phyloP scores from a whole-genome alignment of 1,284 basidiomycete genomes.

The Pseudozyma tsukubaensis region DNA sequence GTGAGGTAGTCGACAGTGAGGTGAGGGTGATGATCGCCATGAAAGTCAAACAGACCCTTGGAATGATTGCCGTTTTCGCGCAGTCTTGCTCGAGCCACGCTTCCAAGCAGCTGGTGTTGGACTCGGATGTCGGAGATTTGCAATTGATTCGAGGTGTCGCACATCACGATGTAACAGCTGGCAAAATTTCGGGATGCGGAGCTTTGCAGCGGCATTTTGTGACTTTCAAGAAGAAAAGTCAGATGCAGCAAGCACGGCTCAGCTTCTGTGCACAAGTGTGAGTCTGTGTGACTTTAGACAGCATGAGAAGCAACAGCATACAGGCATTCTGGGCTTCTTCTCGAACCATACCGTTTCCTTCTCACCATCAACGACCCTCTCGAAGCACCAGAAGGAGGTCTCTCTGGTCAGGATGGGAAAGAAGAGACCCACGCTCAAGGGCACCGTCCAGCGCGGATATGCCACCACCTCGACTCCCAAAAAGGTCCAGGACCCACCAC shows the following conservation, averaged over 20 bases:
- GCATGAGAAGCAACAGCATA: not conserved
- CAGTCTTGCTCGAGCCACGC: slow-evolving; percentile 28
- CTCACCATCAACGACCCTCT: slow-evolving; percentile 3
- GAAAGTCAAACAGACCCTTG: not conserved
- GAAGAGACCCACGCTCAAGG: slow-evolving; percentile 65
- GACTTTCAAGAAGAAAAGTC: slow-evolving; percentile 29
- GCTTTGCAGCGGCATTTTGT: slow-evolving; percentile 16
- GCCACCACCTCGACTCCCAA: slow-evolving; percentile 77
- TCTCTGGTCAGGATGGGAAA: slow-evolving; percentile 41
- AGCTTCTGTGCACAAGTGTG: not conserved
- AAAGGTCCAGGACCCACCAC: slow-evolving; percentile 74
- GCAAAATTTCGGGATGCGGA: slow-evolving; percentile 26
- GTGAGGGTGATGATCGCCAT: not conserved
- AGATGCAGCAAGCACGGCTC: slow-evolving; percentile 7
- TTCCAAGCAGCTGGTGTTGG: slow-evolving; percentile 5
- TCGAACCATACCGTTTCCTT: not conserved
- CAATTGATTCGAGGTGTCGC: not conserved
- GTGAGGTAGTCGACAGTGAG: not conserved
- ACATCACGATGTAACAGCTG: slow-evolving; percentile 13
- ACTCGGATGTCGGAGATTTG: slow-evolving; percentile 18
- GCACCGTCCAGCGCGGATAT: slow-evolving; percentile 63
- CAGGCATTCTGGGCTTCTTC: not conserved
- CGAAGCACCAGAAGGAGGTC: not conserved
- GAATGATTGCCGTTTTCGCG: slow-evolving; percentile 18
- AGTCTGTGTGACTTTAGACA: slow-evolving; percentile 12